Percentiles rank a stretch among this genome's conserved stretches.
phyloP scores from a whole-genome alignment of 148 eudicot species.

The Cornus florida region DNA sequence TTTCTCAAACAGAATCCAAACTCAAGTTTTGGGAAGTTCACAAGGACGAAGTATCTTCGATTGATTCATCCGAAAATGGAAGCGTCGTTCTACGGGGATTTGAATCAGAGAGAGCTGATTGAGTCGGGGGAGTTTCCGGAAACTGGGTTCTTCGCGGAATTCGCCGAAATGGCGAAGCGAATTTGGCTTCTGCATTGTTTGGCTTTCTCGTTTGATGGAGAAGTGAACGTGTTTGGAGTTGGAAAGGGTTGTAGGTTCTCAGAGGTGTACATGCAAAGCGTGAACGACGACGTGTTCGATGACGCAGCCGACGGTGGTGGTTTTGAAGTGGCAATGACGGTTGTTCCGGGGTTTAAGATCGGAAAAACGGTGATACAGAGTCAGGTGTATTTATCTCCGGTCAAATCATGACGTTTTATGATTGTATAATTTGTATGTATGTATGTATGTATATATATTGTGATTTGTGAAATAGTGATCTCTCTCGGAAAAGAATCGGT shows the following conservation, averaged over 20 bases:
- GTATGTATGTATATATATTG: no score
- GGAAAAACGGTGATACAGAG: constrained; percentile 77
- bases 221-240: constrained; percentile 66
- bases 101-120: constrained; percentile 69
- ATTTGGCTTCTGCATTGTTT: constrained; percentile 79
- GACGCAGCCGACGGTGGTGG: constrained; percentile 32
- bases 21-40: constrained; percentile 54
- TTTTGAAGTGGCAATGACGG: constrained; percentile 57
- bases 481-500: no score
- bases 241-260: constrained; percentile 58
- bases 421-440: no score
- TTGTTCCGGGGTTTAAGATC: constrained; percentile 89
- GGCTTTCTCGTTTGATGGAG: constrained; percentile 53
- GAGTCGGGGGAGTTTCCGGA: constrained; percentile 63
- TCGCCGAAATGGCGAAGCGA: constrained; percentile 77
- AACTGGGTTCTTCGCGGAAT: constrained; percentile 55
- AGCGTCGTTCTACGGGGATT: constrained; percentile 71
- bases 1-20: constrained; percentile 40
- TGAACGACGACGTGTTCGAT: constrained; percentile 29
- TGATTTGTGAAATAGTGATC: no score
- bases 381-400: constrained; percentile 55
- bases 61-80: constrained; percentile 92
- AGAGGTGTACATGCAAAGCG: constrained; percentile 86
- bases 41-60: constrained; percentile 59
- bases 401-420: background rate